Evolutionary conservation across 257 asterid species (phyloP), one percentile per base, ranked within the genome.

Genomic region (Penstemon barbatus): DNA sequence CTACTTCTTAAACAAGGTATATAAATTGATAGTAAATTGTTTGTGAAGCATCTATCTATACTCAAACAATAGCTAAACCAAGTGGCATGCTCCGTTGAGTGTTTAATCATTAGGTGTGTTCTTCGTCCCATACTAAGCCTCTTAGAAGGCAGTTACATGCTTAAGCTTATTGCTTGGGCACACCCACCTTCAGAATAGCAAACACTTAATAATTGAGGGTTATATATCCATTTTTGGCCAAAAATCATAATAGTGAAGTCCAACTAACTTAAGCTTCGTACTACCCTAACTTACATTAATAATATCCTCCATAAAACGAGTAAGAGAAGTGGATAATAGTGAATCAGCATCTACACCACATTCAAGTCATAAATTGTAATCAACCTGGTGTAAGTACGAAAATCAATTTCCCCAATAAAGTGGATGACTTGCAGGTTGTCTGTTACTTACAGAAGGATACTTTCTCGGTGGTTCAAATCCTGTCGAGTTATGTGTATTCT

Each of bases 371-470:
- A 50, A 41, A 3, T 15, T 5, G 49, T 37, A 57, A 6, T 10
- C 18, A 66, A 61, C 25, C 40, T 41, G 40, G 56, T 53, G 60
- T 40, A 53, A 58, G 55, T 38, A 60, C 74, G 42, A 13, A 53
- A 55, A 4, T 44, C 19, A 68, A 65, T 25, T 57, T 57, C 25
- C 64, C 39, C 38, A 48, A 6, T 15, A 10, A 42, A 74, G 53
- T 15, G 44, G 49, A 13, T 38, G 25, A 11, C 33, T 56, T 48
- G 67, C 15, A 15, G 63, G 42, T 41, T 15, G 43, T 58, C 50
- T 62, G 1, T 46, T 54, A 74, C 86, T 73, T 80, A 88, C 97
- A 69, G 48, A 70, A 44, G 95, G 96, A 72, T 84, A 88, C 78
- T 77, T 85, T 65, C 72, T 74, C 54, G 85, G 80, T 38, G 75